Percentiles rank a stretch among this genome's conserved stretches.
Evolutionary conservation across 73 alveolate species (phyloP).

Genomic region (Paramecium sexaurelia): DNA sequence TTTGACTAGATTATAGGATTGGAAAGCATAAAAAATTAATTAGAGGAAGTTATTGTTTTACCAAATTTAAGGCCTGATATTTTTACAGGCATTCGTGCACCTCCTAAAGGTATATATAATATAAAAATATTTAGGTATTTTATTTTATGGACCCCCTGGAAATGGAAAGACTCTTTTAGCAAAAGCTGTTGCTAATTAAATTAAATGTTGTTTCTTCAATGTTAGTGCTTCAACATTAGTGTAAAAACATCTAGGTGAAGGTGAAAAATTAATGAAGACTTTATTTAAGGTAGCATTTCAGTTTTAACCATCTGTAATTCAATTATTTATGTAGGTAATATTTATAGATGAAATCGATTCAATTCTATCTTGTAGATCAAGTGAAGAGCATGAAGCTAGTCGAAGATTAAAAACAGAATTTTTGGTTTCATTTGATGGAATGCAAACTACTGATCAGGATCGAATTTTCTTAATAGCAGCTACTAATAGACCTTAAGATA

Average conservation of each 20-base stretch:
- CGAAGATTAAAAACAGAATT: conserved; percentile 98
- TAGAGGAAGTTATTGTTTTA: conserved; percentile 94
- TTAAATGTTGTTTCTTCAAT: conserved; percentile 91
- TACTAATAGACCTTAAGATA: conserved; percentile 68
- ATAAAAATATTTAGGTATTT: conserved; percentile 73
- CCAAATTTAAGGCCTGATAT: conserved; percentile 98
- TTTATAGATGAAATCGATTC: conserved; percentile 99
- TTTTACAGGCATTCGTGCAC: conserved; percentile 96
- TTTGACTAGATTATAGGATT: conserved; percentile 99
- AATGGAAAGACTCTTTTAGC: conserved; percentile 98
- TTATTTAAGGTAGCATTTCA: conserved; percentile 89
- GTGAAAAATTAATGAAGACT: conserved; percentile 97
- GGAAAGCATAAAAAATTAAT: conserved; percentile 91
- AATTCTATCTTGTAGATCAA: conserved; percentile 91
- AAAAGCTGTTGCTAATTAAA: conserved; percentile 91
- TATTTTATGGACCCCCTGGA: conserved; percentile 99
- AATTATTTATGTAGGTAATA: conserved; percentile 86
- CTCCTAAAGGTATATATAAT: conserved; percentile 88
- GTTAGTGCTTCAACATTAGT: conserved; percentile 89
- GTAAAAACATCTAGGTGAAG: conserved; percentile 99
- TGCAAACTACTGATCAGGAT: conserved; percentile 86
- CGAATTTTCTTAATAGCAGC: conserved; percentile 80
- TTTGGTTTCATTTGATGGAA: conserved; percentile 93
- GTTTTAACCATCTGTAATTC: conserved; percentile 95
- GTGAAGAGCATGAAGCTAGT: conserved; percentile 94